Evolutionary conservation across 768 basidiomycete species (phyloP).

Genomic region (Heimioporus sp.): DNA sequence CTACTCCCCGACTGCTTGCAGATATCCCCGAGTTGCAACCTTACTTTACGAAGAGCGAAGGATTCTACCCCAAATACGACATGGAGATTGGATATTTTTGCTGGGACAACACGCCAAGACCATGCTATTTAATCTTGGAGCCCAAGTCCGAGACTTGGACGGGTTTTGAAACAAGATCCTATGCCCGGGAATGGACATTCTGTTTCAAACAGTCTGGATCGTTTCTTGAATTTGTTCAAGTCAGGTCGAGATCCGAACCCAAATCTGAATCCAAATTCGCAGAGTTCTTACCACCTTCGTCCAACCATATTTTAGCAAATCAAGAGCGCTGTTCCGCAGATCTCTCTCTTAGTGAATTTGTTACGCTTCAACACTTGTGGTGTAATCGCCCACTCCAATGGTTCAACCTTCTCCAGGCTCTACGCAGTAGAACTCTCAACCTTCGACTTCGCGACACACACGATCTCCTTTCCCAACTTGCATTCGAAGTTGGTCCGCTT

Average conservation of each 20-base stretch:
- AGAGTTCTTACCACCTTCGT: constrained; percentile 3
- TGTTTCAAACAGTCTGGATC: too few species aligned
- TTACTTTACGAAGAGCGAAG: background rate
- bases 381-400: constrained; percentile 42
- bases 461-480: constrained; percentile 38
- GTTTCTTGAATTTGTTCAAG: too few species aligned
- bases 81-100: too few species aligned
- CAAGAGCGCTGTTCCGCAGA: constrained; percentile 38
- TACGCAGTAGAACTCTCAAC: constrained; percentile 34
- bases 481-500: constrained; percentile 37
- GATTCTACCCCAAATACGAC: too few species aligned
- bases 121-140: too few species aligned
- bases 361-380: constrained; percentile 40
- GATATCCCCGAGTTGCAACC: constrained; percentile 16
- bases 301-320: constrained; percentile 40
- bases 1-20: background rate
- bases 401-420: constrained; percentile 44
- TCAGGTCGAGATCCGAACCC: too few species aligned
- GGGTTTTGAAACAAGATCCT: too few species aligned
- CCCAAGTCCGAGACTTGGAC: too few species aligned
- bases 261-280: too few species aligned
- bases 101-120: too few species aligned
- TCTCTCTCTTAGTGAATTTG: constrained; percentile 40
- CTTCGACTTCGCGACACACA: constrained; percentile 39
- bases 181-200: too few species aligned